Conservation (phyloP, 1,139 yeast genomes). For the Scheffersomyces illinoinensis region DNA sequence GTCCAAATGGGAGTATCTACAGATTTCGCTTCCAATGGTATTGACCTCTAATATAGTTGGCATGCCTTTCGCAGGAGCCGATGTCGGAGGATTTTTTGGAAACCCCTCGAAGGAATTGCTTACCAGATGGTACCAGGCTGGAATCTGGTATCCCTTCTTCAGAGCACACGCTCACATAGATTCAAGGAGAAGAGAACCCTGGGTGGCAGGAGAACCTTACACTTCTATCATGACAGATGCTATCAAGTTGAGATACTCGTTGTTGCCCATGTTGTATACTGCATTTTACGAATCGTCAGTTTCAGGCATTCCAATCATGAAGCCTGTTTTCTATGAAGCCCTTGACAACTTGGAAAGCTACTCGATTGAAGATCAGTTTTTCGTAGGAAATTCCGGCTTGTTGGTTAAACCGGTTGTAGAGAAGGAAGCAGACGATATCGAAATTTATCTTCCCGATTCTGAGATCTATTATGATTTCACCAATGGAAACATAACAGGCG, state of each 20-base stretch:
- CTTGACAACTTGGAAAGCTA: constrained; percentile 54
- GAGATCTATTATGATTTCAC: constrained; percentile 61
- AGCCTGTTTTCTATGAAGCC: constrained; percentile 70
- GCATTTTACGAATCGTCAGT: constrained; percentile 67
- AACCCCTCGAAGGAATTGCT: constrained; percentile 79
- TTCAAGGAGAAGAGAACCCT: constrained; percentile 89
- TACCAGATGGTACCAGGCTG: constrained; percentile 94
- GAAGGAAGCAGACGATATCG: constrained; percentile 45
- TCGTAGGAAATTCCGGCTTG: constrained; percentile 70
- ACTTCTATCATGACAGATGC: constrained; percentile 71
- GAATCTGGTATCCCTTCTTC: constrained; percentile 94
- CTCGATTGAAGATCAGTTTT: constrained; percentile 80
- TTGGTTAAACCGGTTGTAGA: constrained; percentile 81
- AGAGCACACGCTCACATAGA: constrained; percentile 97
- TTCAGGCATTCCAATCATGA: constrained; percentile 69
- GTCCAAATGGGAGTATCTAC: constrained; percentile 88
- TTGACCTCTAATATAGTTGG: constrained; percentile 81
- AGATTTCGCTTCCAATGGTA: constrained; percentile 82
- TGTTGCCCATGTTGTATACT: constrained; percentile 81
- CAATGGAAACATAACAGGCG: constrained; percentile 29
- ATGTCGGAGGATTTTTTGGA: constrained; percentile 95
- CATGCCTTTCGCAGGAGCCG: constrained; percentile 94
- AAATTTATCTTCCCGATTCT: constrained; percentile 65
- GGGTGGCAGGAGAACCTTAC: constrained; percentile 76
- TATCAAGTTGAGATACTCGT: constrained; percentile 66